phyloP scores from a whole-genome alignment of 768 basidiomycete species.

The Crepidotus variabilis region DNA sequence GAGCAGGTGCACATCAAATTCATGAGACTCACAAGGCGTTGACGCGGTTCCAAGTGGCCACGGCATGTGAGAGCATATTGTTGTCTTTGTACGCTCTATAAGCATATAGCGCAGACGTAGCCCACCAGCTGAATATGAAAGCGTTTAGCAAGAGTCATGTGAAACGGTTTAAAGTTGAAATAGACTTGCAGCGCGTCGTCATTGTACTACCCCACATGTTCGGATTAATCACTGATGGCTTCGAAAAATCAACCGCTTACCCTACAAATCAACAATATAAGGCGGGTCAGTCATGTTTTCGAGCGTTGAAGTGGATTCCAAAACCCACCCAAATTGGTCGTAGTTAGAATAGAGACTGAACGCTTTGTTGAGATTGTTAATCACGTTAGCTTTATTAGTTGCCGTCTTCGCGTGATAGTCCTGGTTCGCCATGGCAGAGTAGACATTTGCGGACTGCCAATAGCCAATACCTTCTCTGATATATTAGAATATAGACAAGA shows the following conservation, averaged over 20 bases:
- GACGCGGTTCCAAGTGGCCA: conserved; percentile 46
- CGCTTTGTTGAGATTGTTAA: conserved; percentile 36
- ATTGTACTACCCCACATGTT: conserved; percentile 30
- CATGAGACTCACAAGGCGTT: conserved; percentile 35
- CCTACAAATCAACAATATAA: conserved; percentile 6
- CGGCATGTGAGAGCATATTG: conserved; percentile 37
- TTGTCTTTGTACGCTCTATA: conserved; percentile 44
- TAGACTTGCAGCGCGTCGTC: conserved; percentile 41
- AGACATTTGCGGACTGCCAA: conserved; percentile 52
- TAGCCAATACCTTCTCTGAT: conserved; percentile 38
- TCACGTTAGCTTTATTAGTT: conserved; percentile 32
- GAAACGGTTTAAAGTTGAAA: not conserved
- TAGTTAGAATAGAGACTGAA: conserved; percentile 36
- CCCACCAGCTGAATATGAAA: conserved; percentile 42
- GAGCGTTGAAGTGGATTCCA: not conserved
- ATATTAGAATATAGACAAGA: not conserved
- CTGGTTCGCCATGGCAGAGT: conserved; percentile 47
- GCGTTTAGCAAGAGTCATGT: not conserved
- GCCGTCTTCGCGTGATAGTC: conserved; percentile 35
- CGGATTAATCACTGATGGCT: not conserved
- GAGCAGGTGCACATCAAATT: not conserved
- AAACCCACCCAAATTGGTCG: conserved; percentile 37
- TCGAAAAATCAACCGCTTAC: conserved; percentile 11
- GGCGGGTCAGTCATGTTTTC: not conserved
- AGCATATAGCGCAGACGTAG: conserved; percentile 45